A percentile compares a stretch with the other conserved stretches of the same genome.
Conservation (phyloP, 176 grass and related monocot species). For the Bothriochloa decipiens region DNA sequence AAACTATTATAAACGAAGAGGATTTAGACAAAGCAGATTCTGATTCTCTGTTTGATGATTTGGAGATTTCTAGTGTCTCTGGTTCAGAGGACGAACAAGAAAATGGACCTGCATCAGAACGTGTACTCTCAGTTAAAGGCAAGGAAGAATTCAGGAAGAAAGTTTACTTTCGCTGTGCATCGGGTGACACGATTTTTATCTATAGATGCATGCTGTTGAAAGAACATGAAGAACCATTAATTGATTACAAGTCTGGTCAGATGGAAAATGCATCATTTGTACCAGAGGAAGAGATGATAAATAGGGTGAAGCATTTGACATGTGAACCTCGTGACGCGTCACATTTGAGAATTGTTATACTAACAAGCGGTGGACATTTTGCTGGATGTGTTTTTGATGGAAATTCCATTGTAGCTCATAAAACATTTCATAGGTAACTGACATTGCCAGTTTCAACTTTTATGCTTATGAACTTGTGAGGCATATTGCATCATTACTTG, state of each 20-base stretch:
- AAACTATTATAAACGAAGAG: constrained; percentile 90
- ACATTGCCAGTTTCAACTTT: constrained; percentile 19
- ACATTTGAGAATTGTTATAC: constrained; percentile 72
- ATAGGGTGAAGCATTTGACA: constrained; percentile 65
- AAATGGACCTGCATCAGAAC: constrained; percentile 46
- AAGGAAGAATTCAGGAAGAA: constrained; percentile 78
- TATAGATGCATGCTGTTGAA: constrained; percentile 76
- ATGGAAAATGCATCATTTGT: constrained; percentile 49
- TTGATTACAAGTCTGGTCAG: constrained; percentile 53
- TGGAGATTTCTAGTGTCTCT: constrained; percentile 95
- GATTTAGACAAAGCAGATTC: constrained; percentile 66
- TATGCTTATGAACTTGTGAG: neutral
- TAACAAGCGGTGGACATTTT: constrained; percentile 93
- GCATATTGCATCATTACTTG: constrained; percentile 6
- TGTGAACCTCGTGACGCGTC: constrained; percentile 70
- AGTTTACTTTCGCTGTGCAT: constrained; percentile 60
- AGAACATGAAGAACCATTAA: constrained; percentile 77
- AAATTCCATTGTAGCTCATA: constrained; percentile 75
- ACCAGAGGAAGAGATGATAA: constrained; percentile 65
- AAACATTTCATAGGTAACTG: constrained; percentile 97
- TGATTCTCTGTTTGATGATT: constrained; percentile 72
- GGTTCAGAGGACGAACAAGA: constrained; percentile 90
- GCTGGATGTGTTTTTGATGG: constrained; percentile 96
- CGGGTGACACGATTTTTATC: constrained; percentile 63
- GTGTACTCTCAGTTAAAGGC: constrained; percentile 52